Percentiles rank a stretch among this genome's conserved stretches.
Conservation (phyloP, 208 protist genomes). For the Naegleria gruberi region DNA sequence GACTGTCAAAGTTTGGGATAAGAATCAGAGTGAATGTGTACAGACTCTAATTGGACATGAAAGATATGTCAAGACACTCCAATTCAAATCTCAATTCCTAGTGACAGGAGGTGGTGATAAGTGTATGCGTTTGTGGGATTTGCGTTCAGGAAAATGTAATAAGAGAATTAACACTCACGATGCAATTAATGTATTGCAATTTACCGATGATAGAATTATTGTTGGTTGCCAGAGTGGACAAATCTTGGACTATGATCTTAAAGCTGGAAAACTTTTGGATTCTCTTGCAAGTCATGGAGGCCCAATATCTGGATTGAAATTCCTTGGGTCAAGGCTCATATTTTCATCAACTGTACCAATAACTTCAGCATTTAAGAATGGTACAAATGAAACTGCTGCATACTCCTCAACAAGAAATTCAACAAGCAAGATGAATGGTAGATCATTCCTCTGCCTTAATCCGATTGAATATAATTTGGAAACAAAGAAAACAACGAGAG, state of each 20-base stretch:
- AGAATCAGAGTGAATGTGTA: background rate
- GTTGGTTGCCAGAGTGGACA: background rate
- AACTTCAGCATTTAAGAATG: background rate
- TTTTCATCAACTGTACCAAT: background rate
- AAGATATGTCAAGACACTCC: background rate
- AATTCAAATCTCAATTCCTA: background rate
- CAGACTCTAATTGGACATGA: background rate
- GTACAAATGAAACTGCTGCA: no score
- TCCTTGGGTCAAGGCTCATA: background rate
- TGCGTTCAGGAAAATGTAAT: background rate
- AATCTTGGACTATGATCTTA: background rate
- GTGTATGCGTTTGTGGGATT: background rate
- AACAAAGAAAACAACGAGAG: background rate
- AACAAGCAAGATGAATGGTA: background rate
- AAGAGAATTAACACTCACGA: background rate
- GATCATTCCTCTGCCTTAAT: background rate
- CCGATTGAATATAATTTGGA: background rate
- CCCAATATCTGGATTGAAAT: background rate
- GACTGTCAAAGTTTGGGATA: conserved; percentile 4
- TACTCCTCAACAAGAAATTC: background rate
- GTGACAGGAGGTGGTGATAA: background rate
- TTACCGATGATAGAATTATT: background rate
- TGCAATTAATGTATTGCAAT: background rate
- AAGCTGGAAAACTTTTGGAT: background rate
- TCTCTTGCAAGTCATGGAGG: background rate